Conservation (phyloP, 2,329 filamentous ascomycete genomes). For the Aspergillus caelatus region DNA sequence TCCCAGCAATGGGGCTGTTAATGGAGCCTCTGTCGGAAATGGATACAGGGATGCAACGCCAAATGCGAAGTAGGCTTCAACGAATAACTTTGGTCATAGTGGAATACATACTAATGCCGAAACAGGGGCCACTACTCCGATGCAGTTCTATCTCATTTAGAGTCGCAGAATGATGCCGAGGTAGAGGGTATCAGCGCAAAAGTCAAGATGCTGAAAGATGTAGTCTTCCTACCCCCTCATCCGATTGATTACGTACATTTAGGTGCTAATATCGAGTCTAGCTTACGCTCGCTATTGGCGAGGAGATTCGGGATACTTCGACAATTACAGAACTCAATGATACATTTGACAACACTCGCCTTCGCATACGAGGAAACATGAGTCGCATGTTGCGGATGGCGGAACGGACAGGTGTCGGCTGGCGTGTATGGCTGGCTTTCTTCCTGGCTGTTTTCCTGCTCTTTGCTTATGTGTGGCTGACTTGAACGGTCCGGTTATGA, state of each 20-base stretch:
- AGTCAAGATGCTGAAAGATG: conserved; percentile 85
- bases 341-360: conserved; percentile 80
- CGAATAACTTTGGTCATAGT: neutral
- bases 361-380: conserved; percentile 88
- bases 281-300: conserved; percentile 91
- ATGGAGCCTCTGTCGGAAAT: conserved; percentile 32
- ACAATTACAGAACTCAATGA: conserved; percentile 95
- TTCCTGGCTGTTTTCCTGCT: conserved; percentile 79
- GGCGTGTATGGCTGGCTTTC: conserved; percentile 91
- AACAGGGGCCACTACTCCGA: conserved; percentile 86
- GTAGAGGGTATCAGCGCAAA: conserved; percentile 90
- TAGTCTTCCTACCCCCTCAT: conserved; percentile 50
- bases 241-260: neutral
- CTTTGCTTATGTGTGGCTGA: conserved; percentile 93
- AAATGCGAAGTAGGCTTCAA: conserved; percentile 62
- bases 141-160: conserved; percentile 86
- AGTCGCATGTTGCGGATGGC: conserved; percentile 97
- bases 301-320: conserved; percentile 89
- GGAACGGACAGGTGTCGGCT: conserved; percentile 88
- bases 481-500: conserved; percentile 50
- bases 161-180: conserved; percentile 91
- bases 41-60: conserved; percentile 66
- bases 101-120: conserved; percentile 9
- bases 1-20: conserved; percentile 25
- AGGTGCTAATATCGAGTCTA: conserved; percentile 38